Conservation (phyloP, 176 grass and related monocot genomes). For the Lolium multiflorum region DNA sequence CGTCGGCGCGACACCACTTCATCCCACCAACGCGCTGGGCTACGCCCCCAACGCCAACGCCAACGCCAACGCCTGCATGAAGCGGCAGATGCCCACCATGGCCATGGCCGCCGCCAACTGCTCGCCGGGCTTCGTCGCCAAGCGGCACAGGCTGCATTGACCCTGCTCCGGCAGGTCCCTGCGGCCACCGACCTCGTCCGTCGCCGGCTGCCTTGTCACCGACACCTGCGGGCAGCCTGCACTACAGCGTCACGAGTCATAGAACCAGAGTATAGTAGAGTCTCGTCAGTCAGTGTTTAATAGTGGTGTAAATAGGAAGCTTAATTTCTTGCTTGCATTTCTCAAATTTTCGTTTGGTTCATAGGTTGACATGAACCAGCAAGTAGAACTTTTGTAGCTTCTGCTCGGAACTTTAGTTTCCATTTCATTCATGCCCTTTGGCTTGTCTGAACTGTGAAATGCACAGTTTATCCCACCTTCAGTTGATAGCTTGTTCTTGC, state of each 20-base stretch:
- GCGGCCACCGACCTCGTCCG: neutral
- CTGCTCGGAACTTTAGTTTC: constrained; percentile 5
- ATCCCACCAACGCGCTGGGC: constrained; percentile 11
- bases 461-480: constrained; percentile 1
- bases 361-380: constrained; percentile 39
- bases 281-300: constrained; percentile 22
- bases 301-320: constrained; percentile 45
- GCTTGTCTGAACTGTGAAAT: constrained; percentile 6
- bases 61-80: constrained; percentile 45
- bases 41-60: neutral
- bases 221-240: constrained; percentile 2
- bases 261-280: constrained; percentile 53
- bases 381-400: constrained; percentile 4
- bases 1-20: neutral
- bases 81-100: constrained; percentile 32
- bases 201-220: neutral
- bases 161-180: neutral
- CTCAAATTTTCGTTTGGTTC: neutral
- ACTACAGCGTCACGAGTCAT: constrained; percentile 37
- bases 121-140: constrained; percentile 41
- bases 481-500: constrained; percentile 20
- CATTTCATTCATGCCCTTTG: constrained; percentile 30
- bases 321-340: neutral
- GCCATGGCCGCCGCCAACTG: constrained; percentile 35
- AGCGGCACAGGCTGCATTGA: constrained; percentile 63